Evolutionary conservation across 2,329 filamentous ascomycete species (phyloP).

Genomic region (Metarhizium guizhouense): DNA sequence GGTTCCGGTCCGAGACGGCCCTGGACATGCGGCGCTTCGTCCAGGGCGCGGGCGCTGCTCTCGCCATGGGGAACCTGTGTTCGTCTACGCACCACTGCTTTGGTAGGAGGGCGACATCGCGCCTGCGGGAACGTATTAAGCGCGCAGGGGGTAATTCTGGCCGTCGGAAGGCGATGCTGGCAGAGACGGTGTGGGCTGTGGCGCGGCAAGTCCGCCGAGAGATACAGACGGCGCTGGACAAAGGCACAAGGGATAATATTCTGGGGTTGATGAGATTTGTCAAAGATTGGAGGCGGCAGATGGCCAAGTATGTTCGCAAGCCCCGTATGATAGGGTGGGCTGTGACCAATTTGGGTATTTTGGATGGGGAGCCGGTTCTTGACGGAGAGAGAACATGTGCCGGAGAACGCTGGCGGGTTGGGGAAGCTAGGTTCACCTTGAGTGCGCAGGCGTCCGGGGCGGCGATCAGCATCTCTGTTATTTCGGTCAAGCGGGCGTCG

Average conservation of each 20-base stretch:
- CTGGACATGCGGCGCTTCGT: too few species aligned
- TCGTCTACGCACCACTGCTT: too few species aligned
- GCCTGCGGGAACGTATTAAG: too few species aligned
- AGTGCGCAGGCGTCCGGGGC: conserved; percentile 13
- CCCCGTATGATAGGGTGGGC: neutral
- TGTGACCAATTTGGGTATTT: neutral
- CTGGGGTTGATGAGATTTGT: conserved; percentile 16
- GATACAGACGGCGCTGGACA: conserved; percentile 10
- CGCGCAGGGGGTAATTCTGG: neutral
- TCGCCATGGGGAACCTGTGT: too few species aligned
- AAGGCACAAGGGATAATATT: conserved; percentile 15
- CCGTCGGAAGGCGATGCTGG: too few species aligned
- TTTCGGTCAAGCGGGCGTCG: conserved; percentile 14
- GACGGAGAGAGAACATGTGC: neutral
- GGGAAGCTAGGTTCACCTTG: conserved; percentile 12
- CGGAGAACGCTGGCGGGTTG: conserved; percentile 12
- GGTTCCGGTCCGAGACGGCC: too few species aligned
- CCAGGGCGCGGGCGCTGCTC: too few species aligned
- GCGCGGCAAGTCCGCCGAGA: neutral
- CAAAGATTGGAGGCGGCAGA: conserved; percentile 14
- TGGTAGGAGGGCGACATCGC: too few species aligned
- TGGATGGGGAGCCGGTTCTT: neutral
- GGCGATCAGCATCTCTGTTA: conserved; percentile 13
- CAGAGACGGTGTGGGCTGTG: neutral
- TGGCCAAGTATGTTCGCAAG: conserved; percentile 9